Evolutionary conservation across 768 basidiomycete species (phyloP).

Genomic region (Punctularia strigosozonata): DNA sequence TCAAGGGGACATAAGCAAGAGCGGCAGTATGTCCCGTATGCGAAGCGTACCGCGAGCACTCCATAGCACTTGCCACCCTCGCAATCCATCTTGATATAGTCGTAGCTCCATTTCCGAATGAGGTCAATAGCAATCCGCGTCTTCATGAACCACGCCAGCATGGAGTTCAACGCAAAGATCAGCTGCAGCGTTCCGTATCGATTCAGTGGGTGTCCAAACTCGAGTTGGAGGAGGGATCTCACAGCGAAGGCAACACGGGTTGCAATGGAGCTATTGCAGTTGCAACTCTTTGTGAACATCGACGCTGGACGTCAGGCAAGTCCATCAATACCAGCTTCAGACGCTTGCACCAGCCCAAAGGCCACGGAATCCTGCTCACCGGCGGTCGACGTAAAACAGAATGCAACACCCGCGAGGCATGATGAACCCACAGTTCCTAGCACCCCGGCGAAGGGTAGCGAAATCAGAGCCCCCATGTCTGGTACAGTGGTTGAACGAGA

Average conservation of each 20-base stretch:
- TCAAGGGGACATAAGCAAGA: slow-evolving; percentile 3
- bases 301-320: too few species aligned
- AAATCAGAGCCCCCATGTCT: slow-evolving; percentile 64
- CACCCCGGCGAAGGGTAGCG: slow-evolving; percentile 58
- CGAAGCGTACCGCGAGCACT: slow-evolving; percentile 72
- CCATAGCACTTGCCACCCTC: slow-evolving; percentile 90
- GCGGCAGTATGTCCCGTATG: not conserved
- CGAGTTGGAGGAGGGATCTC: slow-evolving; percentile 15
- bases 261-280: slow-evolving; percentile 97
- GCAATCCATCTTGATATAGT: slow-evolving; percentile 98
- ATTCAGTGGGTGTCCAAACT: not conserved
- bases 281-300: slow-evolving; percentile 97
- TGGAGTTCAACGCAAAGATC: slow-evolving; percentile 91
- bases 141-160: slow-evolving; percentile 95
- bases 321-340: too few species aligned
- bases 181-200: slow-evolving; percentile 43
- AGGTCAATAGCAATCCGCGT: slow-evolving; percentile 77
- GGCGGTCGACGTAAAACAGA: slow-evolving; percentile 80
- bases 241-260: slow-evolving; percentile 94
- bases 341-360: not conserved
- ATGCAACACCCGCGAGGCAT: slow-evolving; percentile 72
- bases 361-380: slow-evolving; percentile 27
- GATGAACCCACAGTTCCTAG: slow-evolving; percentile 69
- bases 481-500: not conserved
- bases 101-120: slow-evolving; percentile 88